Evolutionary conservation across 2,329 filamentous ascomycete species (phyloP).

Genomic region (Fusarium irregulare): DNA sequence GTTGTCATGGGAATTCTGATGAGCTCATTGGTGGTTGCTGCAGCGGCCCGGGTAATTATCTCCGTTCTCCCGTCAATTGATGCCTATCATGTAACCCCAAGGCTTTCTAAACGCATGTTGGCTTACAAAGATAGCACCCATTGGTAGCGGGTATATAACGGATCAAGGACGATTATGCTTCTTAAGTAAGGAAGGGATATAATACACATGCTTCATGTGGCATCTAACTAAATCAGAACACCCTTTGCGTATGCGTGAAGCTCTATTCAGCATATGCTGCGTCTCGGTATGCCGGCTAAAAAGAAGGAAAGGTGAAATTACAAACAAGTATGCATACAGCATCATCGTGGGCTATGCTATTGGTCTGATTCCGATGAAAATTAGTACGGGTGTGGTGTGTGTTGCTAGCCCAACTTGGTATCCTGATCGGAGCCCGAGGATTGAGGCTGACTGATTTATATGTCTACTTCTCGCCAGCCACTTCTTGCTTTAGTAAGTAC

Average conservation of each 20-base stretch:
- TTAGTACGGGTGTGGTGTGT: not conserved
- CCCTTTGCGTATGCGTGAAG: not conserved
- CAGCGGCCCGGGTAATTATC: not conserved
- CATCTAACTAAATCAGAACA: not conserved
- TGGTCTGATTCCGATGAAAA: not conserved
- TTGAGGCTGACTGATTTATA: not conserved
- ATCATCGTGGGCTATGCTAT: not conserved
- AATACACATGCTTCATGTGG: too few species aligned
- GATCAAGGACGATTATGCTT: not conserved
- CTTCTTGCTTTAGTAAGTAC: not conserved
- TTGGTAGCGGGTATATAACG: not conserved
- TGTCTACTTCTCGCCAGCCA: not conserved
- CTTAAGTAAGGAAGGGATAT: not conserved
- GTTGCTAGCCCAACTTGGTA: not conserved
- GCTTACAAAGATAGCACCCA: too few species aligned
- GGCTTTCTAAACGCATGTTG: too few species aligned
- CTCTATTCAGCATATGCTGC: not conserved
- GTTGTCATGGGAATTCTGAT: too few species aligned
- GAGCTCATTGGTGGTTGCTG: not conserved
- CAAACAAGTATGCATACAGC: fast-evolving
- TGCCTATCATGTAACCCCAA: not conserved
- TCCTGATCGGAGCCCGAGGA: not conserved
- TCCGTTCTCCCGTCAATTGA: too few species aligned
- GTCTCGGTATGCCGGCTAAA: not conserved
- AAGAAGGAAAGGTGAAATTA: not conserved